Conservation (phyloP, 805 yeast species). For the Kazachstania africana region DNA sequence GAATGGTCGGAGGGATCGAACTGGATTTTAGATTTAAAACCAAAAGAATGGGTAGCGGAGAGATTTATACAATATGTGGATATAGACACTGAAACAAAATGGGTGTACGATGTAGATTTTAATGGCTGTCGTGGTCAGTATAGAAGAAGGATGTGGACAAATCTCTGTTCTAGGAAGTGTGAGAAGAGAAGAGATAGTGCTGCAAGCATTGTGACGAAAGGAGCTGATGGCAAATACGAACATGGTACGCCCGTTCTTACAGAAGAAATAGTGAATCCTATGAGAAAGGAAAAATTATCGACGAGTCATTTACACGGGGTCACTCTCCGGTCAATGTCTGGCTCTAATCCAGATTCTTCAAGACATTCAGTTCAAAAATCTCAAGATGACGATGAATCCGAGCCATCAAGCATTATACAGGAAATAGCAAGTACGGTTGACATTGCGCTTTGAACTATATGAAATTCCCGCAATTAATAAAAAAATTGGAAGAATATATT, state of each 20-base stretch:
- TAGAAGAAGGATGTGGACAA: conserved; percentile 60
- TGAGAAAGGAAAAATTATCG: conserved; percentile 7
- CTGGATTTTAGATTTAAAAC: conserved; percentile 61
- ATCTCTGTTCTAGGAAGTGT: conserved; percentile 26
- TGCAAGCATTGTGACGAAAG: neutral
- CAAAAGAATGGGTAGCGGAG: conserved; percentile 48
- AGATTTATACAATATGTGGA: conserved; percentile 43
- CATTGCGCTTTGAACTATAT: no score
- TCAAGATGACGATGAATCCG: no score
- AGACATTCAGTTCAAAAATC: no score
- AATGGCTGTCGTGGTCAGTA: conserved; percentile 27
- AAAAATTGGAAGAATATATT: no score
- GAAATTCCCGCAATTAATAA: no score
- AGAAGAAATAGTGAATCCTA: conserved; percentile 13
- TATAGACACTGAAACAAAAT: conserved; percentile 64
- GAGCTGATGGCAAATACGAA: neutral
- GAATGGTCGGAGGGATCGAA: conserved; percentile 33
- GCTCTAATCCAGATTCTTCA: no score
- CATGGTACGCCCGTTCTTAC: no score
- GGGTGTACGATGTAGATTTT: conserved; percentile 61
- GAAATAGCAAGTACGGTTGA: no score
- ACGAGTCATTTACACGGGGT: conserved; percentile 10
- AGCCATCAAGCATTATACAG: no score
- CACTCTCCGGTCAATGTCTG: conserved; percentile 17
- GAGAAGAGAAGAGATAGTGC: neutral